Base-by-base conservation (phyloP, 176 grass and related monocot species). In the Oryza officinalis region DNA sequence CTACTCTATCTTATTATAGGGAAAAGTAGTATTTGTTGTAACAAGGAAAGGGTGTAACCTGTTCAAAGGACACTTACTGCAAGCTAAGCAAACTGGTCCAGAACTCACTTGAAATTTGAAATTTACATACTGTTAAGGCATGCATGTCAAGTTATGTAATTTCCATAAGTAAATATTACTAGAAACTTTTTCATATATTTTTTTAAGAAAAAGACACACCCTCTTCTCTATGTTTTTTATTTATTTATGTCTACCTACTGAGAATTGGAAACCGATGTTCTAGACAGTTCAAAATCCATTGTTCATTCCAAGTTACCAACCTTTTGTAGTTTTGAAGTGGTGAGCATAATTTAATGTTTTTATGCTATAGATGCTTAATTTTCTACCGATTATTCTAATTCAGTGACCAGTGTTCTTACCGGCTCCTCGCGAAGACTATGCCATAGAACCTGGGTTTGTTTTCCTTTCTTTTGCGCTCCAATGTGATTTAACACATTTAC, bases 371-470 rank as follows among this genome's bases (percentile, higher is more conserved):
- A 49, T 66, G 52, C n/a, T 77, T 60, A 9, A 23, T 23, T 33
- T 77, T 78, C 38, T 35, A 80, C 32, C 20, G 28, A 63, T 52
- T 28, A 85, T 23, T 77, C 67, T 74, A 60, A 63, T 75, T 25
- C 74, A 65, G 65, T 68, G 71, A 47, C 44, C 45, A 67, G 76
- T 20, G 14, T 59, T 75, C 82, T 86, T 94, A 96, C 96, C 18
- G 96, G 96, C 89, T 99, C 96, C 87, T 99, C 96, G 43, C 93
- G 91, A 35, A 99, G 93, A 78, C 94, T 99, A 61, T 99, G 91
- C 96, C 96, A 99, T 57, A 99, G 83, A 47, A 99, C 89, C 52
- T 71, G 70, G 31, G 86, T 90, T 71, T 99, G 85, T 44, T 95
- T 89, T 83, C 91, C 88, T n/a, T 91, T 90, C 87, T 87, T 92